These are phyloP conservation scores for Candida neerlandica DNA, from an alignment of 1,139 yeast genomes.

Conservation along the genomic window DNA sequence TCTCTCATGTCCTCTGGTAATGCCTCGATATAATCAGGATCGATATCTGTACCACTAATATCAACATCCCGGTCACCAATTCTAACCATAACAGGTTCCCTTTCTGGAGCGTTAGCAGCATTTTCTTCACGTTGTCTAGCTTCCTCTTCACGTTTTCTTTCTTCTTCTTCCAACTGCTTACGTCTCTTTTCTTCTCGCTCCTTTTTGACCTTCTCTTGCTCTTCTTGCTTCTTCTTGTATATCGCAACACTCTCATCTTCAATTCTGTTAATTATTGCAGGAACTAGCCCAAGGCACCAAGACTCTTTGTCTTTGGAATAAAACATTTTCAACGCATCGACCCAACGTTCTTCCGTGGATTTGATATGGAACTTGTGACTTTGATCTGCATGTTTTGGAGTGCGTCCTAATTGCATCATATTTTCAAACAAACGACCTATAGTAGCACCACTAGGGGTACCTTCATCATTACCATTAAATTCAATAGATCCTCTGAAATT, in stretches of 20 bases:
- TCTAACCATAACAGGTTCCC: conserved; percentile 63
- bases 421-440: conserved; percentile 34
- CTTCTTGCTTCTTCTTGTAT: conserved; percentile 31
- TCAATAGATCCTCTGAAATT: conserved; percentile 22
- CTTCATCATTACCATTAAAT: conserved; percentile 20
- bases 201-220: conserved; percentile 28
- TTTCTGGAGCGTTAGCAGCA: conserved; percentile 19
- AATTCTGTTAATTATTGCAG: conserved; percentile 54
- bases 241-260: conserved; percentile 49
- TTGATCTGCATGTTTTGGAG: conserved; percentile 16
- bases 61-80: conserved; percentile 84
- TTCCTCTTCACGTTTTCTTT: conserved; percentile 37
- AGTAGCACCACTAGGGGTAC: conserved; percentile 9
- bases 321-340: conserved; percentile 55
- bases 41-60: conserved; percentile 87
- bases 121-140: conserved; percentile 37
- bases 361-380: conserved; percentile 41
- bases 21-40: conserved; percentile 88
- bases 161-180: conserved; percentile 37
- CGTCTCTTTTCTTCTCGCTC: conserved; percentile 33
- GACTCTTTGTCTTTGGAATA: conserved; percentile 45
- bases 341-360: conserved; percentile 73
- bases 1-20: conserved; percentile 92
- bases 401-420: conserved; percentile 23
- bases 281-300: conserved; percentile 46